Conservation (phyloP, 495 filamentous ascomycete species). For the Aspergillus taichungensis region DNA sequence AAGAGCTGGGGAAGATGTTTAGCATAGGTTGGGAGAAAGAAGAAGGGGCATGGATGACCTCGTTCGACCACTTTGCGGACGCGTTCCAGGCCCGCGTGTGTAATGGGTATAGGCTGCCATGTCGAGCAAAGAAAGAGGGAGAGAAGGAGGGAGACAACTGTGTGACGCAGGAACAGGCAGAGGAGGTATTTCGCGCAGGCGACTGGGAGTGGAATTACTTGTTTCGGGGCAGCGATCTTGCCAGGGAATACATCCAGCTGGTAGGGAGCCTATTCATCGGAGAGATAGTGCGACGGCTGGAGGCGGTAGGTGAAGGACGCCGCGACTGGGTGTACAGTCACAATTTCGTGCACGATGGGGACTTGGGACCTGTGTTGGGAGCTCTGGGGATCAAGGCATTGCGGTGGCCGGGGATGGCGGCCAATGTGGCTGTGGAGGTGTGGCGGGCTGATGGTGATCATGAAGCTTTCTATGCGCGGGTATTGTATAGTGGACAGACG, state of each 20-base stretch:
- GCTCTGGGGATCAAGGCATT: conserved; percentile 22
- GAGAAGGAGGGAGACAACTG: conserved; percentile 8
- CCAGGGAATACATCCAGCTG: conserved; percentile 29
- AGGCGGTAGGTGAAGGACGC: conserved; percentile 18
- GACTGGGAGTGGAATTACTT: conserved; percentile 42
- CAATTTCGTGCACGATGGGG: conserved; percentile 28
- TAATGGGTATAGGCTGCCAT: conserved; percentile 33
- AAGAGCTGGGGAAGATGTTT: conserved; percentile 26
- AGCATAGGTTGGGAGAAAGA: conserved; percentile 9
- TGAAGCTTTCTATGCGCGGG: conserved; percentile 22
- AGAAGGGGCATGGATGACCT: conserved; percentile 18
- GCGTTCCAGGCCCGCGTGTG: conserved; percentile 38
- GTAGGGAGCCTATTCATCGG: conserved; percentile 35
- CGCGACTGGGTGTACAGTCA: conserved; percentile 23
- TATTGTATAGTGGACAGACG: conserved; percentile 32
- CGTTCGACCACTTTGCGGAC: conserved; percentile 38
- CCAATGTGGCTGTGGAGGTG: conserved; percentile 28
- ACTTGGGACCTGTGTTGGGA: conserved; percentile 24
- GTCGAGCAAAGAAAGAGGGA: conserved; percentile 19
- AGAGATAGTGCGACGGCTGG: conserved; percentile 27
- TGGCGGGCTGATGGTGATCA: conserved; percentile 15
- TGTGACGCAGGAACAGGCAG: conserved; percentile 23
- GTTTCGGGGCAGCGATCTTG: conserved; percentile 30
- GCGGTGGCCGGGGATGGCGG: conserved; percentile 29
- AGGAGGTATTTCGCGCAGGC: conserved; percentile 36